Evolutionary conservation across 2,329 filamentous ascomycete genomes (phyloP).

Genomic region (Apiospora hydei): DNA sequence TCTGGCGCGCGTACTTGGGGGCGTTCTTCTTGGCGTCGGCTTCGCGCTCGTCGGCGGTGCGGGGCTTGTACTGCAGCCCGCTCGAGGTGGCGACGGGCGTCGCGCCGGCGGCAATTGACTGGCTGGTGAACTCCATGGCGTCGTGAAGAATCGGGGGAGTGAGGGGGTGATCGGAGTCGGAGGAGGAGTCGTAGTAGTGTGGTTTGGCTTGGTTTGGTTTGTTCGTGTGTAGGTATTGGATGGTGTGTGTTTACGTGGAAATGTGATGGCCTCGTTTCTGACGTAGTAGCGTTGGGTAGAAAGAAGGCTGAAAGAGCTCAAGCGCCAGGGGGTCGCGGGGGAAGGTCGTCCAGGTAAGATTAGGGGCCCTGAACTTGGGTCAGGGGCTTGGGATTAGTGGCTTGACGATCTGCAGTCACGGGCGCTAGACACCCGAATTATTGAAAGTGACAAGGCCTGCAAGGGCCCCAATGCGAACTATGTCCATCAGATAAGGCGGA

Average conservation of each 20-base stretch:
- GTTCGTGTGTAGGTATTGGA: background rate
- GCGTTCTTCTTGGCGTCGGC: constrained; percentile 30
- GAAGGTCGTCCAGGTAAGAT: background rate
- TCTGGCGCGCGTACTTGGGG: constrained; percentile 32
- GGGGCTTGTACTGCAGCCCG: constrained; percentile 28
- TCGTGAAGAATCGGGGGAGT: background rate
- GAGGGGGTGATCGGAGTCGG: too few species aligned
- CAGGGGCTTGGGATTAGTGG: constrained; percentile 13
- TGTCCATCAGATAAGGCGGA: background rate
- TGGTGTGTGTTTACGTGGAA: background rate
- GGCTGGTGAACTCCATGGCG: constrained; percentile 11
- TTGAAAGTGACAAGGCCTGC: background rate
- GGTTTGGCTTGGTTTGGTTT: background rate
- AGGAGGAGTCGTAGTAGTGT: too few species aligned
- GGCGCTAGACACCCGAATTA: constrained; percentile 6
- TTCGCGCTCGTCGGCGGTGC: constrained; percentile 31
- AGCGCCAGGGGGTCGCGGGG: constrained; percentile 12
- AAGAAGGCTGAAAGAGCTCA: constrained; percentile 5
- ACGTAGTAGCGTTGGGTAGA: background rate
- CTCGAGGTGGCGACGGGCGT: constrained; percentile 1
- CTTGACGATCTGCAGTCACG: constrained; percentile 16
- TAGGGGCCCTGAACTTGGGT: constrained; percentile 2
- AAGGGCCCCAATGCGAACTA: background rate
- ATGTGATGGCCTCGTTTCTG: constrained; percentile 10
- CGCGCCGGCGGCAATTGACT: background rate